Base-by-base conservation (phyloP, 2,329 filamentous ascomycete genomes). In the Fusarium sublunatum region DNA sequence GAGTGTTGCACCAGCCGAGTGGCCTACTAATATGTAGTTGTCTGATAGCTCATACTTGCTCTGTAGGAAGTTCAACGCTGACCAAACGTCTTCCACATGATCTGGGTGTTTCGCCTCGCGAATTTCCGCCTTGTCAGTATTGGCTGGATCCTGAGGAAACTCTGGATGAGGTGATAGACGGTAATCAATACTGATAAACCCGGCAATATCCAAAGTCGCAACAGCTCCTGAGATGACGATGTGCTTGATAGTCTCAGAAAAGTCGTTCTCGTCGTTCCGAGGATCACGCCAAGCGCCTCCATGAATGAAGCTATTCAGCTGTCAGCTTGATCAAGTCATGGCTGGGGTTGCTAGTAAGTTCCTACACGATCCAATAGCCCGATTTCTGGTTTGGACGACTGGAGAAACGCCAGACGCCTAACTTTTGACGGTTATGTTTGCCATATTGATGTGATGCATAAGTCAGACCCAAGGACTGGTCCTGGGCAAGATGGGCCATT, bases 261-360 rank as follows among this genome's bases (percentile, higher is more conserved):
- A 84, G 53, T 78, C 78, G 47, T 78, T 69, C 26, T 81, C 77
- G 38, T 77, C 77, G 51, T 82, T 77, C 49, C 75, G 74, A 38
- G 86, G 85, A 72, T 89, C 87, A 55, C 86, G 80, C 86, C 86
- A 89, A 58, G 82, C 86, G 61, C 86, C 86, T 64, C 86, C 86
- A 70, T 89, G 86, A 69, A 89, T 81, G 73, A 81, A 88, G 57
- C 80, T 79, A 54, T 39, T 47, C n/a, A 34, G 8, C 35, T 44
- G 58, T 65, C 38, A 70, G 57, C 51, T 24, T 43, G 47, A 25
- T 22, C 7, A 25, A 22, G 38, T 39, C 35, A 38, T 29, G 19
- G 19, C 51, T 24, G 29, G 36, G 28, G 40, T 46, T 36, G 41
- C 32, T 11, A 49, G 43, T 28, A 31, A 46, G 49, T 38, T 50